Percentiles rank a stretch among this genome's conserved stretches.
Conservation (phyloP, 176 grass and related monocot genomes). For the Cenchrus americanus region DNA sequence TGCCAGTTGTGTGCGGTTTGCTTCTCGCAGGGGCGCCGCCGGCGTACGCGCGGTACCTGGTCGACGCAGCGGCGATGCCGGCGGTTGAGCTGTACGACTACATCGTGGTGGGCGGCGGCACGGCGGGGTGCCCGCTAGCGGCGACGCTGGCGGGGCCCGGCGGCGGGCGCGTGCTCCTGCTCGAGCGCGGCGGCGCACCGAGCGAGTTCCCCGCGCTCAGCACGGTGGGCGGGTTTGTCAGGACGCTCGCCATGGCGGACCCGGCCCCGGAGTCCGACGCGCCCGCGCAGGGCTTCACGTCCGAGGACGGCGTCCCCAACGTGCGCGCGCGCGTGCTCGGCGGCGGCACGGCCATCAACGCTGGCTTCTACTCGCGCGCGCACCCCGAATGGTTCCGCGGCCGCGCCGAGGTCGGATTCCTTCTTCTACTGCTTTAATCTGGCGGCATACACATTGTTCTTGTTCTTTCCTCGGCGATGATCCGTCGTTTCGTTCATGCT, state of each 20-base stretch:
- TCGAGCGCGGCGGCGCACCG: constrained; percentile 74
- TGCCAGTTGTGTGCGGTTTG: neutral
- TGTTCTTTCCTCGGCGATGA: neutral
- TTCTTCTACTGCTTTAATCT: neutral
- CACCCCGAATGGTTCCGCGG: constrained; percentile 59
- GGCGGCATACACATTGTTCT: neutral
- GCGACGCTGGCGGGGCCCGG: constrained; percentile 62
- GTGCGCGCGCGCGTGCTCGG: constrained; percentile 67
- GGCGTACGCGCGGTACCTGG: constrained; percentile 60
- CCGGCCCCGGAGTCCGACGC: constrained; percentile 48
- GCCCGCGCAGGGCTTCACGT: constrained; percentile 53
- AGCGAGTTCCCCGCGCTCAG: constrained; percentile 65
- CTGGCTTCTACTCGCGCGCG: constrained; percentile 84
- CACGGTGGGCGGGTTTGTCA: constrained; percentile 59
- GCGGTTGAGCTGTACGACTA: constrained; percentile 77
- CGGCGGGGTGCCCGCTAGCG: constrained; percentile 72
- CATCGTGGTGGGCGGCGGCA: constrained; percentile 86
- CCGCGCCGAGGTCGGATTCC: constrained; percentile 13
- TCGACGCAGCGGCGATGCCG: constrained; percentile 56
- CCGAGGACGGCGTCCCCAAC: constrained; percentile 70
- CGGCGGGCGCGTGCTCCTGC: constrained; percentile 54
- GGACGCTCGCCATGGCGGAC: constrained; percentile 66
- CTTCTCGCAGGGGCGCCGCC: constrained; percentile 30
- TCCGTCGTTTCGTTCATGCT: neutral
- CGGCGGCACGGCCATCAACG: constrained; percentile 67